Evolutionary conservation across 306 rosid species (phyloP).

Genomic region (Gastrolobium bilobum): DNA sequence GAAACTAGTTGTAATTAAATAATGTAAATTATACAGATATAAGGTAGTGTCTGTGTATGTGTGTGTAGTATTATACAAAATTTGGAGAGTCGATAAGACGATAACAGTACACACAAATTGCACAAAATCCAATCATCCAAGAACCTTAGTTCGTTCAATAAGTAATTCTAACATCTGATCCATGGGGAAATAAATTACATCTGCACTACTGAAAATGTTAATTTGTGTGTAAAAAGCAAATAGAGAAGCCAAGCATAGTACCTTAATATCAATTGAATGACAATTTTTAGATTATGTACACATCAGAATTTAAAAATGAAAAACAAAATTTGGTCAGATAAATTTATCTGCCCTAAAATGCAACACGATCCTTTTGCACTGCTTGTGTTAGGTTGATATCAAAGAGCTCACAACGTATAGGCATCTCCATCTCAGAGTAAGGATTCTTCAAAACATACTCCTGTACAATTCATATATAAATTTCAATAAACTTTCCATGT

Average conservation of each 20-base stretch:
- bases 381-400: constrained; percentile 81
- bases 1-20: background rate
- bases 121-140: constrained; percentile 4
- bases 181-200: background rate
- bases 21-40: background rate
- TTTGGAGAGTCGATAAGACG: background rate
- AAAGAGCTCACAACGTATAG: constrained; percentile 91
- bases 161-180: background rate
- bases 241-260: constrained; percentile 15
- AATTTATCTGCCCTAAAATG: constrained; percentile 73
- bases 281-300: constrained; percentile 27
- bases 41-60: background rate
- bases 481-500: constrained; percentile 86
- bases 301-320: constrained; percentile 7
- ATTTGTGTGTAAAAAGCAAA: constrained; percentile 23
- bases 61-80: background rate
- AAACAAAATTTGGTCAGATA: background rate
- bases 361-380: constrained; percentile 88
- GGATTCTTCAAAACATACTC: constrained; percentile 96
- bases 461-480: constrained; percentile 79
- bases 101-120: background rate
- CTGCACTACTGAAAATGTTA: background rate
- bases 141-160: background rate
- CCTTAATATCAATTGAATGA: constrained; percentile 23
- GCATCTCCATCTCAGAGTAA: constrained; percentile 99